These are phyloP conservation scores for Neonothopanus nambi DNA, from an alignment of 1,284 basidiomycete genomes.

Conservation along the genomic window DNA sequence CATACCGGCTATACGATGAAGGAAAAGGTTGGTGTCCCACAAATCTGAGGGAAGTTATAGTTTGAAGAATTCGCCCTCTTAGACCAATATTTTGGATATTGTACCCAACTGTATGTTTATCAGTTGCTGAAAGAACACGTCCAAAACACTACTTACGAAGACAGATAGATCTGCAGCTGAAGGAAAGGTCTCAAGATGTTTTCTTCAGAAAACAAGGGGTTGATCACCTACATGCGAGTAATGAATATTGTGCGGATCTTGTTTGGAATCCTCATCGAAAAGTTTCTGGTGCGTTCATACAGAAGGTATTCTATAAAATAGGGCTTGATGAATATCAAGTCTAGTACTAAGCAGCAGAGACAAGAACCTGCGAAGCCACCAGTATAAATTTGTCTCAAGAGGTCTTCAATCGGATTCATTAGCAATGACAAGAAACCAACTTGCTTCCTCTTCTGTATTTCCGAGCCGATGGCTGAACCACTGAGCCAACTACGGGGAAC, in stretches of 20 bases:
- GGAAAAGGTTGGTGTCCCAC: too few species aligned
- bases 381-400: slow-evolving; percentile 12
- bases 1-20: slow-evolving; percentile 2
- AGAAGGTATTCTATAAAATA: slow-evolving; percentile 6
- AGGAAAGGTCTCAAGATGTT: background rate
- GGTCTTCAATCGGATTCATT: background rate
- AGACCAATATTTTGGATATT: slow-evolving; percentile 31
- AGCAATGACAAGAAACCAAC: background rate
- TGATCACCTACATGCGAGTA: slow-evolving; percentile 13
- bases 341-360: background rate
- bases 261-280: background rate
- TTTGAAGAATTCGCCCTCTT: slow-evolving; percentile 26
- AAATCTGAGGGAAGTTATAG: slow-evolving; percentile 27
- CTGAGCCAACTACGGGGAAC: slow-evolving; percentile 14
- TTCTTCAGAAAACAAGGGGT: background rate
- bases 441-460: background rate
- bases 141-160: slow-evolving; percentile 30
- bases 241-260: slow-evolving; percentile 11
- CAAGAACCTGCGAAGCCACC: slow-evolving; percentile 6
- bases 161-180: slow-evolving; percentile 38
- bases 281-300: slow-evolving; percentile 1
- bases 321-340: background rate
- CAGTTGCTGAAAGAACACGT: too few species aligned
- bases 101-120: slow-evolving; percentile 37
- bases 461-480: background rate